phyloP scores from a whole-genome alignment of 1,139 yeast genomes.

The Candida sp. region DNA sequence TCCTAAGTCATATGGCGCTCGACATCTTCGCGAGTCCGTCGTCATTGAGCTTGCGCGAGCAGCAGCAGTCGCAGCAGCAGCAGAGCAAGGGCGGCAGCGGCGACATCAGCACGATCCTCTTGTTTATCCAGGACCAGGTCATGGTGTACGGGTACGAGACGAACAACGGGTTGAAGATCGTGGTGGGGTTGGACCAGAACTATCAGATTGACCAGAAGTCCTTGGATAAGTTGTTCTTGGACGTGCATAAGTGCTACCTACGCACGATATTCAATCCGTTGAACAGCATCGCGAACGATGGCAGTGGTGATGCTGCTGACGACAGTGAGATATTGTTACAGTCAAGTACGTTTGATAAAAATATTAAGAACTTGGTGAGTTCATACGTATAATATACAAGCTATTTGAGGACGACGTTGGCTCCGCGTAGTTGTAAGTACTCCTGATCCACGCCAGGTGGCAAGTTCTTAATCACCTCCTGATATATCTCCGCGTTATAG shows the following conservation, averaged over 20 bases:
- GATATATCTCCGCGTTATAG: conserved; percentile 84
- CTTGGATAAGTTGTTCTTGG: conserved; percentile 33
- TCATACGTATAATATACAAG: conserved; percentile 6
- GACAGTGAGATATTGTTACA: conserved; percentile 22
- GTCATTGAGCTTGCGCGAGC: conserved; percentile 42
- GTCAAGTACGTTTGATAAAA: conserved; percentile 40
- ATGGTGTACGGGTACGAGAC: conserved; percentile 67
- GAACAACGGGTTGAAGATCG: conserved; percentile 62
- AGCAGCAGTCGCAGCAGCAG: conserved; percentile 30
- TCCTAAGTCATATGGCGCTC: conserved; percentile 68
- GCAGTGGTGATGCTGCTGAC: conserved; percentile 23
- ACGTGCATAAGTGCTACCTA: conserved; percentile 53
- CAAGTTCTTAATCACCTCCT: conserved; percentile 75
- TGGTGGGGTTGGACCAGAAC: conserved; percentile 45
- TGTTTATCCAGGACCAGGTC: conserved; percentile 65
- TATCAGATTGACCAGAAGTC: conserved; percentile 19
- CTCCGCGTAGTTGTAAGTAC: conserved; percentile 85
- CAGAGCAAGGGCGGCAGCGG: conserved; percentile 21
- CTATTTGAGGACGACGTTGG: conserved; percentile 77
- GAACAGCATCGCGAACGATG: conserved; percentile 29
- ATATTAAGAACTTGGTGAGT: conserved; percentile 35
- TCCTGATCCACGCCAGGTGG: conserved; percentile 95
- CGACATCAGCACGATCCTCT: conserved; percentile 34
- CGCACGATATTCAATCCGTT: conserved; percentile 63
- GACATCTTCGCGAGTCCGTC: conserved; percentile 64